Evolutionary conservation across 139 green algal species (phyloP), one percentile per base, ranked within the genome.

Genomic region (Asterochloris sp.): DNA sequence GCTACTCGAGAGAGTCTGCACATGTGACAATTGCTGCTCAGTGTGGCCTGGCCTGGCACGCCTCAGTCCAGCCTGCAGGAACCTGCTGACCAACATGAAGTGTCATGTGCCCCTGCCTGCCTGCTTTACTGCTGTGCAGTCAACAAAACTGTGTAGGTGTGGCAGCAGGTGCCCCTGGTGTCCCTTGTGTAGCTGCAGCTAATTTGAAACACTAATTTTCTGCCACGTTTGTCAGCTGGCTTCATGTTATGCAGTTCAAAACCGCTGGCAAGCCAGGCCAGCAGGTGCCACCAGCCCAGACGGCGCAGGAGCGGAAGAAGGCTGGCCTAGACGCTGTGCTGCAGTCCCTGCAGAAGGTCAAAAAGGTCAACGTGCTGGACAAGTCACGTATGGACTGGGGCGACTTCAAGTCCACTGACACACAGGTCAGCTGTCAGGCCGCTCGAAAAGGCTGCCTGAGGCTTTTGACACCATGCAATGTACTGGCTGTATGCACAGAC

Each of bases 371-470:
- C 54, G 90, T 98, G 67, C 82, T 98, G 67, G 95, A 98, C 89
- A 98, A 98, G 92, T 92, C 82, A 21, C 93, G 92, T 47, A 84
- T 90, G 62, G 95, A 98, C 86, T 98, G 95, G 95, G 84, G 91
- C 78, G 80, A 89, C 66, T 90, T 90, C 85, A 98, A 98, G 83
- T 86, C 87, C 14, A 83, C 60, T 27, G 83, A 86, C 79, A 79
- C 61, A 13, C 67, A 81, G 74, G 82, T 67, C 29, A 38, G 66
- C 13, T 27, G 38, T 54, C 38, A 54, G 38, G 38, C 38, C 38
- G 38, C 38, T 54, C 6, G 38, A 6, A 54, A 54, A 54, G 38
- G 38, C 38, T 54, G 38, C 38, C 38, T 54, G 38, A 54, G 38
- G 38, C 38, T 6, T 54, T 54, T 54, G 38, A 54, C 38, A 54